Evolutionary conservation across 805 yeast species (phyloP).

Genomic region (Torulaspora indica): DNA sequence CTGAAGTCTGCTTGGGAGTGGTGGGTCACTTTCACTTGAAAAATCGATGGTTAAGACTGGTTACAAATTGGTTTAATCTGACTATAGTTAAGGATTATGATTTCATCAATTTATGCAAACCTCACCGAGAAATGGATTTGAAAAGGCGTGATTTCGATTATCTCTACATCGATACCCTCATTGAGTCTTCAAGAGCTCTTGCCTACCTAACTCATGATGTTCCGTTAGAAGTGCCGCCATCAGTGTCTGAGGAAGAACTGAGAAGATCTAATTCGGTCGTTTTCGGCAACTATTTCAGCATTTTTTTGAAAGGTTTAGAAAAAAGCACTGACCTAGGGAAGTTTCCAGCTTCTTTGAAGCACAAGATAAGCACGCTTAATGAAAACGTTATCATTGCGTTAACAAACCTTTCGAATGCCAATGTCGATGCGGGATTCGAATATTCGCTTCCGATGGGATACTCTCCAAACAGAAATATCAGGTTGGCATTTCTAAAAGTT

Average conservation of each 20-base stretch:
- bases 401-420: constrained; percentile 64
- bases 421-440: constrained; percentile 71
- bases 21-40: constrained; percentile 46
- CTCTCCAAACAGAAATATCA: constrained; percentile 57
- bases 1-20: constrained; percentile 29
- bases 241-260: constrained; percentile 49
- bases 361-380: constrained; percentile 52
- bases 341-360: constrained; percentile 40
- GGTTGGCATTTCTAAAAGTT: constrained; percentile 71
- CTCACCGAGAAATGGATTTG: constrained; percentile 37
- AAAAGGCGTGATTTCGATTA: constrained; percentile 43
- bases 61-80: constrained; percentile 51
- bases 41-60: constrained; percentile 44
- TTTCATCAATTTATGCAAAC: constrained; percentile 29
- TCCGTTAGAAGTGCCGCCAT: constrained; percentile 56
- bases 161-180: constrained; percentile 54
- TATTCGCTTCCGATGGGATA: constrained; percentile 76
- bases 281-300: constrained; percentile 66
- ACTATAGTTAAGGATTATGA: constrained; percentile 43
- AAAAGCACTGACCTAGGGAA: constrained; percentile 36
- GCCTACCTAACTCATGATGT: constrained; percentile 52
- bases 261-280: constrained; percentile 53
- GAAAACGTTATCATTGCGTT: constrained; percentile 62
- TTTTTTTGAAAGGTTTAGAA: constrained; percentile 45
- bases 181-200: constrained; percentile 58